phyloP scores from a whole-genome alignment of 306 rosid species.

The Begonia loranthoides region DNA sequence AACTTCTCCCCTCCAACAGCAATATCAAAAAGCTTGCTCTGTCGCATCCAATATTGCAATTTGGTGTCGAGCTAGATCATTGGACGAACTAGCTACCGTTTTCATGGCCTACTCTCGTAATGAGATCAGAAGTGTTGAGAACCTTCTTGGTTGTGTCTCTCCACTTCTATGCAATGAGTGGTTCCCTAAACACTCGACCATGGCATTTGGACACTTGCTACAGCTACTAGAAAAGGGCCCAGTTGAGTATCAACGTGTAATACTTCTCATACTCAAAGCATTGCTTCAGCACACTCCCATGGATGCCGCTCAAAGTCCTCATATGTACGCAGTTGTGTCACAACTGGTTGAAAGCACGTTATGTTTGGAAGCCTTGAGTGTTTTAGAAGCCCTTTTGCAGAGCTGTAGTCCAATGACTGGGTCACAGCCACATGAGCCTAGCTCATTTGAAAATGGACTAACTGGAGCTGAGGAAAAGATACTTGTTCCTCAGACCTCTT shows the following conservation, averaged over 20 bases:
- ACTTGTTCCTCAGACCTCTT: constrained; percentile 74
- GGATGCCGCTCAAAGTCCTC: constrained; percentile 98
- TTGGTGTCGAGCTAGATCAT: constrained; percentile 89
- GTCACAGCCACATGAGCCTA: constrained; percentile 60
- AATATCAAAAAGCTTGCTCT: constrained; percentile 82
- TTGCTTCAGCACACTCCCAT: constrained; percentile 96
- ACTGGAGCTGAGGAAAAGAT: constrained; percentile 55
- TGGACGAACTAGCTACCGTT: constrained; percentile 81
- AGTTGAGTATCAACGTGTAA: constrained; percentile 86
- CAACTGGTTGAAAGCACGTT: constrained; percentile 95
- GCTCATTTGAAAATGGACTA: constrained; percentile 62
- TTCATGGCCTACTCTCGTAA: constrained; percentile 75
- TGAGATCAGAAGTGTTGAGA: constrained; percentile 67
- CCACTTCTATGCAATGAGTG: constrained; percentile 82
- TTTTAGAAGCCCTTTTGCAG: constrained; percentile 92
- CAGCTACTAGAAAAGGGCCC: constrained; percentile 91
- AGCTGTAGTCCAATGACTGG: constrained; percentile 88
- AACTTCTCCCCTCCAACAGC: constrained; percentile 80
- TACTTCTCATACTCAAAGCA: constrained; percentile 88
- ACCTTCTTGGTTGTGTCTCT: constrained; percentile 82
- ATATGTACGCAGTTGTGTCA: constrained; percentile 88
- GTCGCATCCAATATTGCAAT: constrained; percentile 76
- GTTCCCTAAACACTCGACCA: constrained; percentile 91
- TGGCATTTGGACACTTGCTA: constrained; percentile 89
- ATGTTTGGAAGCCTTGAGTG: constrained; percentile 97